phyloP scores from a whole-genome alignment of 2,329 filamentous ascomycete genomes.

The Hymenoscyphus linearis region DNA sequence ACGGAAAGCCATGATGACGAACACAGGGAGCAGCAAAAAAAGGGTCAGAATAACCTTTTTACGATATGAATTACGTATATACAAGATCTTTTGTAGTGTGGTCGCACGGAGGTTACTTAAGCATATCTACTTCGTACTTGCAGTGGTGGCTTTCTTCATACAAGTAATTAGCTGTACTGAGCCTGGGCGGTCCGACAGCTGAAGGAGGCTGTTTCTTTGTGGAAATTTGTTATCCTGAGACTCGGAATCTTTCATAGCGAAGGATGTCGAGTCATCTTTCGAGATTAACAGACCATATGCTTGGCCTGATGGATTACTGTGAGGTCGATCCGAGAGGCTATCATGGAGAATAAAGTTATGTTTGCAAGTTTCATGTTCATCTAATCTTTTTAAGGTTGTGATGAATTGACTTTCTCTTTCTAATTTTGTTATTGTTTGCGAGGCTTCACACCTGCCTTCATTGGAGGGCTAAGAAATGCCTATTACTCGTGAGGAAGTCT shows the following conservation, averaged over 20 bases:
- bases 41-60: not conserved
- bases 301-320: not conserved
- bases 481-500: too few species aligned
- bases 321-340: not conserved
- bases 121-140: not conserved
- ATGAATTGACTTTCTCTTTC: too few species aligned
- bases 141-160: not conserved
- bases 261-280: not conserved
- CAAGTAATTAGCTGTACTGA: not conserved
- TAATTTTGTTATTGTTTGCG: too few species aligned
- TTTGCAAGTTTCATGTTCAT: not conserved
- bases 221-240: slow-evolving; percentile 1
- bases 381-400: too few species aligned
- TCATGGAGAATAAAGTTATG: not conserved
- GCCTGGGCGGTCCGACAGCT: not conserved
- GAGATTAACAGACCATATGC: not conserved
- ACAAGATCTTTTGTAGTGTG: not conserved
- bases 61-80: not conserved
- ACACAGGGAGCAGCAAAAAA: not conserved
- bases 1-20: not conserved
- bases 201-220: not conserved
- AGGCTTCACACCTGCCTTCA: too few species aligned
- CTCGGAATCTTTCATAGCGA: not conserved
- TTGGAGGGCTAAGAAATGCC: too few species aligned
- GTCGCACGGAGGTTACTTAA: not conserved